phyloP scores from a whole-genome alignment of 2,329 filamentous ascomycete species.

The Hymenoscyphus albidus region DNA sequence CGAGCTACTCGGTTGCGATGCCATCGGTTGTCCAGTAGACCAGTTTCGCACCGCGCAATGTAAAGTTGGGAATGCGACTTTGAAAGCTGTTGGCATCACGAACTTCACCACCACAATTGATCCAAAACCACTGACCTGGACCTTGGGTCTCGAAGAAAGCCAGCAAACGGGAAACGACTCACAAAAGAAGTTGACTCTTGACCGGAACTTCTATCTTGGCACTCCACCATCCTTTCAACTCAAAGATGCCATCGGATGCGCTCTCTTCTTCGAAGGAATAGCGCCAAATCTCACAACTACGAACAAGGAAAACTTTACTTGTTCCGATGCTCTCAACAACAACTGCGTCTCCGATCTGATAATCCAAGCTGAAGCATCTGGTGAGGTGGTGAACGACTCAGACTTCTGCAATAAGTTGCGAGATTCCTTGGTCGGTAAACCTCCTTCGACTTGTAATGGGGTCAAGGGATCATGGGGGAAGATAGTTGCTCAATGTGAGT shows the following conservation, averaged over 20 bases:
- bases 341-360: constrained; percentile 1
- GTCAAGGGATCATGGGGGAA: neutral
- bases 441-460: constrained; percentile 1
- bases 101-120: constrained; percentile 1
- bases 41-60: neutral
- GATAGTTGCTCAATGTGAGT: constrained; percentile 1
- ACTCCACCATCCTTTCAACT: constrained; percentile 1
- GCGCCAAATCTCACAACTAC: neutral
- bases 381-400: neutral
- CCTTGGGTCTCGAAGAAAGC: neutral
- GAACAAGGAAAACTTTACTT: constrained; percentile 1
- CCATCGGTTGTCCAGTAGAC: neutral
- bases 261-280: constrained; percentile 4
- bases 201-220: constrained; percentile 2
- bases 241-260: neutral
- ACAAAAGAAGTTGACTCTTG: neutral
- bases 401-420: constrained; percentile 3
- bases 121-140: constrained; percentile 2
- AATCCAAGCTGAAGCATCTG: neutral
- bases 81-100: constrained; percentile 6
- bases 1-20: constrained; percentile 1
- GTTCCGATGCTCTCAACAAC: neutral
- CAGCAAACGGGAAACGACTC: neutral
- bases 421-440: neutral
- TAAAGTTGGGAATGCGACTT: constrained; percentile 3